phyloP scores from a whole-genome alignment of 768 basidiomycete species.

The Trametes villosa region DNA sequence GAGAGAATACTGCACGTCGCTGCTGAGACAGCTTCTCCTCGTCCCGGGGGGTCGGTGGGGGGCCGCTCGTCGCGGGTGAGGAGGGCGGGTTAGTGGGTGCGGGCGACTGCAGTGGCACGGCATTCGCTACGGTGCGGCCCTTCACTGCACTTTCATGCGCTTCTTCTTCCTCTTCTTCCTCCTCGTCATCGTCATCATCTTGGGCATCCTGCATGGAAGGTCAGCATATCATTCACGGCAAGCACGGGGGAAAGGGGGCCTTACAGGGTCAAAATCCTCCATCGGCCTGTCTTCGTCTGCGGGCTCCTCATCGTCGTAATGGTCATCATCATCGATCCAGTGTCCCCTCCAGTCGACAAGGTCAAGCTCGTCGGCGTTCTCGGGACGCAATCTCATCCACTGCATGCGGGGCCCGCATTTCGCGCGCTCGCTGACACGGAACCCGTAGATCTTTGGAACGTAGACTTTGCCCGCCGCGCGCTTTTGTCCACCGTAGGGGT shows the following conservation, averaged over 20 bases:
- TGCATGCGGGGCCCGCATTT: slow-evolving; percentile 96
- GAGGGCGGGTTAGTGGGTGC: slow-evolving; percentile 47
- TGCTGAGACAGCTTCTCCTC: slow-evolving; percentile 18
- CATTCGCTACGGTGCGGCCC: slow-evolving; percentile 16
- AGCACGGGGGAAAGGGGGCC: slow-evolving; percentile 27
- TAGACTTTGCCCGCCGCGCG: slow-evolving; percentile 87
- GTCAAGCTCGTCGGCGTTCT: slow-evolving; percentile 78
- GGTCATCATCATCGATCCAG: slow-evolving; percentile 84
- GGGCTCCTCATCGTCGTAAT: slow-evolving; percentile 56
- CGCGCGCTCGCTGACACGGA: slow-evolving; percentile 94
- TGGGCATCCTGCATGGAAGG: slow-evolving; percentile 39
- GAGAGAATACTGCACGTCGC: slow-evolving; percentile 6
- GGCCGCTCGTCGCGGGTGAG: slow-evolving; percentile 54
- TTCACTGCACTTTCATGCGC: slow-evolving; percentile 13
- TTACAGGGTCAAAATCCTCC: slow-evolving; percentile 87
- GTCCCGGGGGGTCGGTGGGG: slow-evolving; percentile 52
- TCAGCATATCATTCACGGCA: background rate
- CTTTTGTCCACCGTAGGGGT: slow-evolving; percentile 88
- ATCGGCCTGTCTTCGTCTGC: slow-evolving; percentile 65
- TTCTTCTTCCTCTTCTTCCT: slow-evolving; percentile 58
- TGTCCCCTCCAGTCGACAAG: slow-evolving; percentile 89
- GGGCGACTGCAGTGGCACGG: slow-evolving; percentile 31
- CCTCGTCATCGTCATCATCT: slow-evolving; percentile 53
- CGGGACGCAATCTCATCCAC: slow-evolving; percentile 90
- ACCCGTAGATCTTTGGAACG: slow-evolving; percentile 92